phyloP scores from a whole-genome alignment of 2,329 filamentous ascomycete genomes.

The Botrytis galanthina region DNA sequence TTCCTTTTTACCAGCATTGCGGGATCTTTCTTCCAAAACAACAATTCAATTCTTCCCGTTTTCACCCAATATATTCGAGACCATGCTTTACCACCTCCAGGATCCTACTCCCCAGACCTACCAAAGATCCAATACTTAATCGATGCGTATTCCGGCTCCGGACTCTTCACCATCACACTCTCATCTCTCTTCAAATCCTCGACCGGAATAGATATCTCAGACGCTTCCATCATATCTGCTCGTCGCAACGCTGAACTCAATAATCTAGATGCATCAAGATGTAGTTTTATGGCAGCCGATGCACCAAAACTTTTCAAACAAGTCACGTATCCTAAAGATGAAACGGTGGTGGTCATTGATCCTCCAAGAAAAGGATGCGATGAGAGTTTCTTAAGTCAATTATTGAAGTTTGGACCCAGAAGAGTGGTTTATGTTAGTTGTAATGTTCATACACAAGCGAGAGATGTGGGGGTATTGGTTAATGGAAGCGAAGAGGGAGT shows the following conservation, averaged over 20 bases:
- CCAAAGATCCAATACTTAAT: constrained; percentile 77
- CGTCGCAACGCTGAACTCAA: constrained; percentile 77
- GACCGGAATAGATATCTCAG: constrained; percentile 87
- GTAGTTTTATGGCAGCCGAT: constrained; percentile 85
- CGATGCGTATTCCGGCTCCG: constrained; percentile 95
- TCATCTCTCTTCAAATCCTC: constrained; percentile 79
- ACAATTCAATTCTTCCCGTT: constrained; percentile 88
- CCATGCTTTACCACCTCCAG: constrained; percentile 61
- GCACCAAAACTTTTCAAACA: constrained; percentile 78
- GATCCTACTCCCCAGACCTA: constrained; percentile 37
- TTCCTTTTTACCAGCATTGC: constrained; percentile 89
- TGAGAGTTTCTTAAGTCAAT: constrained; percentile 74
- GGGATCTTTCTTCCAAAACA: constrained; percentile 98
- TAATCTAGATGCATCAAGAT: constrained; percentile 62
- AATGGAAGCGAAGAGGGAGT: constrained; percentile 55
- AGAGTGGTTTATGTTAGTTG: constrained; percentile 93
- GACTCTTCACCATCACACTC: constrained; percentile 94
- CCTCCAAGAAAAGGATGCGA: constrained; percentile 97
- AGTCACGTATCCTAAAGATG: constrained; percentile 69
- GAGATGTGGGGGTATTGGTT: constrained; percentile 87
- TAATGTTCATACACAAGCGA: constrained; percentile 95
- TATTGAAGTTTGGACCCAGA: constrained; percentile 73
- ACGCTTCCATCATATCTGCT: constrained; percentile 74
- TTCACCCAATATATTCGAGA: constrained; percentile 87
- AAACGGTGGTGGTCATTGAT: constrained; percentile 93